Evolutionary conservation across 208 protist genomes (phyloP).

Genomic region (Crithidia bombi): DNA sequence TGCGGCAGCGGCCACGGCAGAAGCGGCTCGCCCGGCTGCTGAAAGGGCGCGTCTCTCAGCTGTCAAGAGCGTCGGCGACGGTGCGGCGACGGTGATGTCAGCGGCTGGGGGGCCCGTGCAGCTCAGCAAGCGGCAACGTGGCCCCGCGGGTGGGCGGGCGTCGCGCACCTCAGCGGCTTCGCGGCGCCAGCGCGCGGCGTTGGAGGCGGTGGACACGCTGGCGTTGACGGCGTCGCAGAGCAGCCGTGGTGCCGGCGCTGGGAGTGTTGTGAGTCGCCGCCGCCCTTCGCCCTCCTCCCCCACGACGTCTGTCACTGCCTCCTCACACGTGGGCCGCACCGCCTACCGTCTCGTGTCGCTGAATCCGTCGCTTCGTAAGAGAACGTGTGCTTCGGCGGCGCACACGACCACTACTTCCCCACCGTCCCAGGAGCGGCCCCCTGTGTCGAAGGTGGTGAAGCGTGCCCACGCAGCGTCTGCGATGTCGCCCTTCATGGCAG

Average conservation of each 20-base stretch:
- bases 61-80: neutral
- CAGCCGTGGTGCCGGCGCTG: neutral
- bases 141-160: neutral
- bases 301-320: neutral
- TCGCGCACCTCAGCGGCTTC: constrained; percentile 3
- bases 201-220: constrained; percentile 23
- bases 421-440: neutral
- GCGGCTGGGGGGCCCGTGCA: neutral
- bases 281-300: neutral
- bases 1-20: constrained; percentile 8
- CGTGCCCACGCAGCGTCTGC: neutral
- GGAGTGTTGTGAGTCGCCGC: neutral
- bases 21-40: neutral
- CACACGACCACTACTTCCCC: neutral
- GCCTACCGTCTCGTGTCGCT: constrained; percentile 13
- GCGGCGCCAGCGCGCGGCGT: constrained; percentile 18
- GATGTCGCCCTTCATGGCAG: constrained; percentile 25
- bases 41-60: neutral
- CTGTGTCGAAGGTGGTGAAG: neutral
- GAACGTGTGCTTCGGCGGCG: neutral
- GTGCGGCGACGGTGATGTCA: neutral
- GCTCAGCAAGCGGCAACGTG: constrained; percentile 13
- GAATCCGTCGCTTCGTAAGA: neutral
- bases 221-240: constrained; percentile 14
- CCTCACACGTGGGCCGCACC: neutral